These are phyloP conservation scores for Fusarium paranaense DNA, from an alignment of 2,329 filamentous ascomycete species.

Conservation along the genomic window DNA sequence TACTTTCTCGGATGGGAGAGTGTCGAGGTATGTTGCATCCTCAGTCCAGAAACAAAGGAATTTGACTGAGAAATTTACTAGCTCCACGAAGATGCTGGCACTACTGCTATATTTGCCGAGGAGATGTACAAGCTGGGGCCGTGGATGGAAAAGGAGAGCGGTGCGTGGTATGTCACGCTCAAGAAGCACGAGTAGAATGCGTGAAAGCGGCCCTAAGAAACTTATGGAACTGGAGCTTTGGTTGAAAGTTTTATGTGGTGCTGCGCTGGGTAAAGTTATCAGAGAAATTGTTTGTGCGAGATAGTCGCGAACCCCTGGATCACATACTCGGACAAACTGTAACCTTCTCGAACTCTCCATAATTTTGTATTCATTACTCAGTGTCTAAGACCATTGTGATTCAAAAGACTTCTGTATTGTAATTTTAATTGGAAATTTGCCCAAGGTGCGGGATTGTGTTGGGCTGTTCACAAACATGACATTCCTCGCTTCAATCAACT, in stretches of 20 bases:
- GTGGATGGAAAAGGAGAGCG: slow-evolving; percentile 23
- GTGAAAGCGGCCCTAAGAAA: no score
- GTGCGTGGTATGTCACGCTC: slow-evolving; percentile 35
- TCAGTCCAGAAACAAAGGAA: background rate
- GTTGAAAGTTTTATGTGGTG: background rate
- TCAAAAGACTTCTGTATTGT: background rate
- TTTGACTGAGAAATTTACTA: background rate
- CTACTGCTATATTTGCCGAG: slow-evolving; percentile 26
- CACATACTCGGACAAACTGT: no score
- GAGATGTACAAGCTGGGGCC: slow-evolving; percentile 30
- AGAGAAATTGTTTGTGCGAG: background rate
- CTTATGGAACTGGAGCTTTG: background rate
- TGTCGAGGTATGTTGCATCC: slow-evolving; percentile 25
- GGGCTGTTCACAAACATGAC: background rate
- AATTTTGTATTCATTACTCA: no score
- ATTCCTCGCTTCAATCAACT: background rate
- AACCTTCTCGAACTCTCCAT: no score
- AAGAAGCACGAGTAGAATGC: background rate
- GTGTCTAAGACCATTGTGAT: no score
- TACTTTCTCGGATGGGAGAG: slow-evolving; percentile 38
- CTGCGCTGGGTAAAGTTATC: background rate
- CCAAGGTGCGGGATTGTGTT: background rate
- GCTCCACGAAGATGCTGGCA: slow-evolving; percentile 29
- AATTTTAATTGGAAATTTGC: background rate
- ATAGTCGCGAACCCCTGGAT: background rate